These are phyloP conservation scores for Apiotrichum montevideense DNA, from an alignment of 1,284 basidiomycete genomes.

Conservation along the genomic window DNA sequence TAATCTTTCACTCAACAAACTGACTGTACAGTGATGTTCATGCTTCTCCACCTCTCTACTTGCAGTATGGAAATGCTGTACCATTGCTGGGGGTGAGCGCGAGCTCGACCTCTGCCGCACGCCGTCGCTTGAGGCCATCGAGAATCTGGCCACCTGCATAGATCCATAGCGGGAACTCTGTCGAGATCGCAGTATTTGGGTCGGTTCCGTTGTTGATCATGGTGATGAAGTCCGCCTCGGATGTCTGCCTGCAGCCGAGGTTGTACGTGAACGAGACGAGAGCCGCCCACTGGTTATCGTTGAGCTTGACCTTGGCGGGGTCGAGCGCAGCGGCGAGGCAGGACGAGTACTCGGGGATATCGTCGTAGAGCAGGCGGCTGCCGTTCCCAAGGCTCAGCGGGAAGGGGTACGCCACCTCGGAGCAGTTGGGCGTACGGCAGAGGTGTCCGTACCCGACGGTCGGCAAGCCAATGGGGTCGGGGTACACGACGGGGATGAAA, in stretches of 20 bases:
- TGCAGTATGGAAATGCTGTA: no score
- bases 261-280: not conserved
- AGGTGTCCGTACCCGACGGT: conserved; percentile 16
- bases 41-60: no score
- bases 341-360: conserved; percentile 6
- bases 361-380: conserved; percentile 3
- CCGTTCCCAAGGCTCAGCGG: conserved; percentile 6
- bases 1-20: no score
- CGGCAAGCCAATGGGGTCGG: conserved; percentile 9
- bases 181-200: not conserved
- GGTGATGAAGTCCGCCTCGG: not conserved
- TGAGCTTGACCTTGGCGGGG: not conserved
- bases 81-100: not conserved
- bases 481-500: not conserved
- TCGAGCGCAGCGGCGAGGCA: conserved; percentile 6
- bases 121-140: not conserved
- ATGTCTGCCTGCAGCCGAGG: not conserved
- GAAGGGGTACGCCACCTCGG: conserved; percentile 2
- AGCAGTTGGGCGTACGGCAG: conserved; percentile 1
- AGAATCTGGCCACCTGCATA: not conserved
- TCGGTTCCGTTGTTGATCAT: not conserved
- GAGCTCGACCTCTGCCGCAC: conserved; percentile 1
- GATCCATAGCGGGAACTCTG: not conserved
- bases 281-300: conserved; percentile 5
- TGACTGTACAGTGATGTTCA: no score